Evolutionary conservation across 1,284 basidiomycete species (phyloP).

Genomic region (Rhodofomes roseus): DNA sequence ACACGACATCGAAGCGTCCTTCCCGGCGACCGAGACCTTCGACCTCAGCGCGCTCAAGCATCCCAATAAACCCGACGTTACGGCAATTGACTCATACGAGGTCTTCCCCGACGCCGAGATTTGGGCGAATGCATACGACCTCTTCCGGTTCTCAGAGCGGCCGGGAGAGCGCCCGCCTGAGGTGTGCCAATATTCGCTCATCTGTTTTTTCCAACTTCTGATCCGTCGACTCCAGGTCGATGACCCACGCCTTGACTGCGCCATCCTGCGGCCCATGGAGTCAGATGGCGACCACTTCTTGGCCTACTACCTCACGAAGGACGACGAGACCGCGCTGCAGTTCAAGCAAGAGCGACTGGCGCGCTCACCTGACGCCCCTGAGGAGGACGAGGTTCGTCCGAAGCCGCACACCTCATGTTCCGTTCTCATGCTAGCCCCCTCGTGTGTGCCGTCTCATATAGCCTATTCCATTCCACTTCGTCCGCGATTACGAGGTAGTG

Average conservation of each 20-base stretch:
- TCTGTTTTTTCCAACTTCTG: not conserved
- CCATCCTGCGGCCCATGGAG: slow-evolving; percentile 83
- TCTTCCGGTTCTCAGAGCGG: slow-evolving; percentile 86
- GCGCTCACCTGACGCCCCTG: slow-evolving; percentile 38
- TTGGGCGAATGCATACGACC: slow-evolving; percentile 87
- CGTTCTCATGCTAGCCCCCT: slow-evolving; percentile 16
- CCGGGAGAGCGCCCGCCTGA: slow-evolving; percentile 74
- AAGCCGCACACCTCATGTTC: not conserved
- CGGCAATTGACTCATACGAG: slow-evolving; percentile 81
- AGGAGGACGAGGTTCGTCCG: slow-evolving; percentile 44
- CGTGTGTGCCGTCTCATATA: slow-evolving; percentile 23
- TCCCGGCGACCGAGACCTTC: slow-evolving; percentile 60
- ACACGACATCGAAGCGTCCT: slow-evolving; percentile 80
- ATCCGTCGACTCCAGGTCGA: slow-evolving; percentile 45
- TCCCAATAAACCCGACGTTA: slow-evolving; percentile 75
- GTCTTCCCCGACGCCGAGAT: slow-evolving; percentile 84
- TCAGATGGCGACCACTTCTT: slow-evolving; percentile 85
- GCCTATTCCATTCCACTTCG: slow-evolving; percentile 68
- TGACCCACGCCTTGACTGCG: slow-evolving; percentile 77
- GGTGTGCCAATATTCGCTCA: slow-evolving; percentile 33
- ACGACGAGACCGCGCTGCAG: slow-evolving; percentile 51
- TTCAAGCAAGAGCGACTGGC: slow-evolving; percentile 27
- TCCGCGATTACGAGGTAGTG: slow-evolving; percentile 80
- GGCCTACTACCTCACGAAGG: slow-evolving; percentile 83
- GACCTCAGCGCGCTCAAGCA: slow-evolving; percentile 63